Conservation (phyloP, 108 stramenopile genomes). For the Asterionellopsis glacialis region DNA sequence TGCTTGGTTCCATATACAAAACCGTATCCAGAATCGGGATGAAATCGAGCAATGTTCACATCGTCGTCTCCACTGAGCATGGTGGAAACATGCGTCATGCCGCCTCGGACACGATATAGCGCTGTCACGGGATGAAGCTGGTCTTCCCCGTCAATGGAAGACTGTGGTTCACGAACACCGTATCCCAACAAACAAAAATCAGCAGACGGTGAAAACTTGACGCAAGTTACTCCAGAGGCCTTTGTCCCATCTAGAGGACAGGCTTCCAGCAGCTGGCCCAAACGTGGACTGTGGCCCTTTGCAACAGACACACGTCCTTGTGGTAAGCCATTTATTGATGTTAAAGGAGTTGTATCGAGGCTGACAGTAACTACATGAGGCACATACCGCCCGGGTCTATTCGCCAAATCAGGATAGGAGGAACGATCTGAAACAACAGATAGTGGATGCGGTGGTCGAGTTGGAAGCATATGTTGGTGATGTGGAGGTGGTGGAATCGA, state of each 20-base stretch:
- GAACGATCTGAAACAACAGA: slow-evolving; percentile 38
- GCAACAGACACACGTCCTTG: slow-evolving; percentile 19
- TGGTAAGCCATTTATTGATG: background rate
- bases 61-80: slow-evolving; percentile 84
- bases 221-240: slow-evolving; percentile 86
- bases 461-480: slow-evolving; percentile 12
- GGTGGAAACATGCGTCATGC: slow-evolving; percentile 74
- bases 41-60: slow-evolving; percentile 96
- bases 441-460: slow-evolving; percentile 57
- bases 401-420: slow-evolving; percentile 12
- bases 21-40: slow-evolving; percentile 92
- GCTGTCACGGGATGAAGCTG: slow-evolving; percentile 75
- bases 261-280: slow-evolving; percentile 74
- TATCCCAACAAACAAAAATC: slow-evolving; percentile 92
- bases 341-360: slow-evolving; percentile 58
- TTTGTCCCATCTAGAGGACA: slow-evolving; percentile 75
- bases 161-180: slow-evolving; percentile 72
- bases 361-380: slow-evolving; percentile 80
- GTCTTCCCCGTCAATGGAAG: slow-evolving; percentile 30
- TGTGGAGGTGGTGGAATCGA: slow-evolving; percentile 35
- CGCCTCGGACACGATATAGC: slow-evolving; percentile 64
- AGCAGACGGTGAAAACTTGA: slow-evolving; percentile 89
- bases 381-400: slow-evolving; percentile 59
- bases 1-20: slow-evolving; percentile 97
- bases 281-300: slow-evolving; percentile 46